These are phyloP conservation scores for Daldinia bambusicola DNA, from an alignment of 495 filamentous ascomycete species.

Conservation along the genomic window DNA sequence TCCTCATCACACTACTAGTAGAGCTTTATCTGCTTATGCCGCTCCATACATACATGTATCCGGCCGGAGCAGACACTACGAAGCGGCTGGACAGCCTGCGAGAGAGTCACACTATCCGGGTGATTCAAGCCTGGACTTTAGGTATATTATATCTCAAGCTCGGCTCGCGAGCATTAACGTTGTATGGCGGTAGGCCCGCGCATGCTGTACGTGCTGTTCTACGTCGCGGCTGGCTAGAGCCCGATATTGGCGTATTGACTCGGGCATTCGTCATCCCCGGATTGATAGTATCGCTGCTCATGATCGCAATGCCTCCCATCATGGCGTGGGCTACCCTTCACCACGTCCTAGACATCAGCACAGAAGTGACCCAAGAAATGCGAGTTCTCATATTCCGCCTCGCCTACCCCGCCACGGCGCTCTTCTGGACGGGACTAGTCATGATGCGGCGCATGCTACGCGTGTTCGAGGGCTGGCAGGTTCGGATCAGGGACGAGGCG, in stretches of 20 bases:
- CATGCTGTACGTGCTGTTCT: conserved; percentile 78
- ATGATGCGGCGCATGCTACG: conserved; percentile 63
- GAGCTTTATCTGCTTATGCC: conserved; percentile 93
- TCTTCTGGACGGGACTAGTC: conserved; percentile 54
- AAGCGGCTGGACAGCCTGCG: conserved; percentile 48
- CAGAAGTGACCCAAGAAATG: conserved; percentile 53
- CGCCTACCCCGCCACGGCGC: conserved; percentile 70
- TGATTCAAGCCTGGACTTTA: conserved; percentile 93
- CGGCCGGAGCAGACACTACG: conserved; percentile 43
- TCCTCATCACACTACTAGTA: conserved; percentile 80
- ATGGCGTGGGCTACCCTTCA: conserved; percentile 49
- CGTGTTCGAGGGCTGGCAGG: conserved; percentile 78
- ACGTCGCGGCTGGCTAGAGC: conserved; percentile 81
- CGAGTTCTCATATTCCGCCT: conserved; percentile 73
- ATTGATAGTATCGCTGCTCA: conserved; percentile 63
- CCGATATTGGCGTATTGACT: conserved; percentile 80
- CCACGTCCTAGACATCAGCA: conserved; percentile 43
- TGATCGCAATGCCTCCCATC: conserved; percentile 67
- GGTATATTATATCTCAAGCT: conserved; percentile 93
- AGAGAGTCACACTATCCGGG: conserved; percentile 75
- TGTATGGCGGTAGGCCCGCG: conserved; percentile 73
- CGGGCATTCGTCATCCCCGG: conserved; percentile 83
- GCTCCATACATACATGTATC: conserved; percentile 80
- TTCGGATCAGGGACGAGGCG: conserved; percentile 89
- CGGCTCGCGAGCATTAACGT: conserved; percentile 73